Conservation (phyloP, 768 basidiomycete genomes). For the Floccularia luteovirens region DNA sequence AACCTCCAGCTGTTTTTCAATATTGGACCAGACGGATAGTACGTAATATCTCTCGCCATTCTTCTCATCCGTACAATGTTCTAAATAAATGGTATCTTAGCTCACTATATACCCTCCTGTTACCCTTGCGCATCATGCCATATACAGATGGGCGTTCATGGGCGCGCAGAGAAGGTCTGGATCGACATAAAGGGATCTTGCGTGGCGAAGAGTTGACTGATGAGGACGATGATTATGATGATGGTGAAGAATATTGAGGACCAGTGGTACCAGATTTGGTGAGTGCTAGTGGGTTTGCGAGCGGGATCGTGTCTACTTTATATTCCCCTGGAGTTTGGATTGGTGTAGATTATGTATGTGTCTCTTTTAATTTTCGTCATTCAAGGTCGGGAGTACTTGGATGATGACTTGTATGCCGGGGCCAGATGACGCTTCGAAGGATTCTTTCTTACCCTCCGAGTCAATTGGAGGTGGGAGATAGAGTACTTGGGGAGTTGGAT, state of each 20-base stretch:
- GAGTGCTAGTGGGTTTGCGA: too few relatives aligned
- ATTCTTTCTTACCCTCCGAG: slow-evolving; percentile 6
- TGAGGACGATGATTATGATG: slow-evolving; percentile 54
- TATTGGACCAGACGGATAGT: slow-evolving; percentile 75
- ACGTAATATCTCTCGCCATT: slow-evolving; percentile 22
- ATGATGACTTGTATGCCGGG: slow-evolving; percentile 71
- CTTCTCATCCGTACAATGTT: not conserved
- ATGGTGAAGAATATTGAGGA: too few relatives aligned
- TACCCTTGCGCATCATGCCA: slow-evolving; percentile 76
- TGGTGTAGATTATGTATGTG: too few relatives aligned
- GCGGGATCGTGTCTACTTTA: too few relatives aligned
- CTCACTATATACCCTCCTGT: slow-evolving; percentile 67
- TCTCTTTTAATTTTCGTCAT: too few relatives aligned
- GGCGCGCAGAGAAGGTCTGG: slow-evolving; percentile 63
- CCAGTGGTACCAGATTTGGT: too few relatives aligned
- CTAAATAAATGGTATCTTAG: slow-evolving; percentile 26
- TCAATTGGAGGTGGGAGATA: not conserved
- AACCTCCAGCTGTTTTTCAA: slow-evolving; percentile 90
- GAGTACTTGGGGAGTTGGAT: slow-evolving; percentile 40
- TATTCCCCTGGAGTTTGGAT: slow-evolving; percentile 1
- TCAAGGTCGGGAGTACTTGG: too few relatives aligned
- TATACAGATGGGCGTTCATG: slow-evolving; percentile 81
- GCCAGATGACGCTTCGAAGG: slow-evolving; percentile 74
- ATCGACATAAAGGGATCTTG: slow-evolving; percentile 53
- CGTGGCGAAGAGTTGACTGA: slow-evolving; percentile 85